Evolutionary conservation across 2,329 filamentous ascomycete species (phyloP), one percentile per base, ranked within the genome.

Genomic region (Westerdykella aurantiaca): DNA sequence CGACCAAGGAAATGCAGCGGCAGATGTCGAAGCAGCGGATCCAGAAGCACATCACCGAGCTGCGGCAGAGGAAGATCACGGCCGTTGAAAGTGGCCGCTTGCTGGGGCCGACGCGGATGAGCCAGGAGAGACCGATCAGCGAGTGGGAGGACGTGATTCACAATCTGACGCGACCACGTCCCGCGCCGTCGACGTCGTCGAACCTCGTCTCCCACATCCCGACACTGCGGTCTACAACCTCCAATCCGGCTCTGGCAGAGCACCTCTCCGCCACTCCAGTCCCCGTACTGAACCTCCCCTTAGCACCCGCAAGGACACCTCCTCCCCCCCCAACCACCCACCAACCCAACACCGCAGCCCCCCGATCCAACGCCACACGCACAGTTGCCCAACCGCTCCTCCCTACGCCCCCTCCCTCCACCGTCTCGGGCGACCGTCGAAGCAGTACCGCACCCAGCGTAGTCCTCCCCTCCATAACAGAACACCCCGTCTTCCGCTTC

Each of bases 21-120:
- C 64, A 70, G 37, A 52, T 68, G n/a, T 66, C 61, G 37, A 72
- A 71, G 37, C 63, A 68, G 38, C 66, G 71, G 9, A 68, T 71
- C 11, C 67, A 71, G 16, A 61, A 56, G 6, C 64, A 73, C 33
- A 70, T 68, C 9, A 65, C 60, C 0, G 72, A 75, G 47, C 68
- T 75, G 34, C 62, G 61, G 6, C 53, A 67, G 5, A 58, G 62
- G 22, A 63, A 64, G 22, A 9, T 16, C 13, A 57, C 60, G 39
- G 25, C 9, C 7, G 25, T 29, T 2, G 62, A 54, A 10, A 69
- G 58, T 43, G 60, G 58, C 7, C 68, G 68, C 46, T 56, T 52
- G 25, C 55, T 62, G 4, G 61, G 43, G 4, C 44, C 66, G 6
- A 61, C 70, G 2, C 55, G 64, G 38, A 70, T 66, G 55, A 64